These are phyloP conservation scores for Beauveria scarabaeidicola DNA, from an alignment of 2,329 filamentous ascomycete species.

Conservation along the genomic window DNA sequence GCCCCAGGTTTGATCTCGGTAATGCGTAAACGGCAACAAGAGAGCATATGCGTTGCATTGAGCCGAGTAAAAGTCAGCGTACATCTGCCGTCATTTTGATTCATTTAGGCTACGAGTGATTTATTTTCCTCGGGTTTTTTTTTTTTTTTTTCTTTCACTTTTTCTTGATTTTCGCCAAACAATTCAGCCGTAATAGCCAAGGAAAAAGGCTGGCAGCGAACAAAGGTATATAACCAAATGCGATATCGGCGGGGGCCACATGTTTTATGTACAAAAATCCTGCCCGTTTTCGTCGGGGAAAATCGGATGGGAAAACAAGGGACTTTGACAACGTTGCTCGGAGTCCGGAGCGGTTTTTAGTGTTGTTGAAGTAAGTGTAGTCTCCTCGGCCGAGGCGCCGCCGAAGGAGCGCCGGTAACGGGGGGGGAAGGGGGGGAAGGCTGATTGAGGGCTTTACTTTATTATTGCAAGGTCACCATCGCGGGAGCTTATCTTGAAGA, in stretches of 20 bases:
- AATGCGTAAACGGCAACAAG: background rate
- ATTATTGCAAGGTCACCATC: background rate
- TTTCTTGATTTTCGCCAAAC: background rate
- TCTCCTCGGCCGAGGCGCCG: slow-evolving; percentile 6
- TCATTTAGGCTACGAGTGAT: slow-evolving; percentile 3
- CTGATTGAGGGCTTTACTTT: background rate
- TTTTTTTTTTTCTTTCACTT: background rate
- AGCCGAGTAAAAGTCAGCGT: background rate
- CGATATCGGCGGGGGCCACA: slow-evolving; percentile 3
- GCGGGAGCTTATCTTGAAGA: background rate
- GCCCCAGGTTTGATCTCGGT: background rate
- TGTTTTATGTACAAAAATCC: too few species aligned
- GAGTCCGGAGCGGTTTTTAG: slow-evolving; percentile 2
- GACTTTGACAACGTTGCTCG: background rate
- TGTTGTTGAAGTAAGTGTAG: too few species aligned
- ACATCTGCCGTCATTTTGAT: slow-evolving; percentile 4
- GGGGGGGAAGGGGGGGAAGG: background rate
- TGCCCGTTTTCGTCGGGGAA: background rate
- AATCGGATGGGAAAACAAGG: background rate
- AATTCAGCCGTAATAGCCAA: background rate
- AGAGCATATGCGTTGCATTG: background rate
- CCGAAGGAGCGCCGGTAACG: slow-evolving; percentile 1
- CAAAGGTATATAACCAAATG: background rate
- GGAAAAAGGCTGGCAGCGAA: background rate
- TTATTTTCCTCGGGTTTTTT: background rate